Percentiles rank a stretch among this genome's conserved stretches.
Conservation (phyloP, 768 basidiomycete species). For the Daedalea quercina region DNA sequence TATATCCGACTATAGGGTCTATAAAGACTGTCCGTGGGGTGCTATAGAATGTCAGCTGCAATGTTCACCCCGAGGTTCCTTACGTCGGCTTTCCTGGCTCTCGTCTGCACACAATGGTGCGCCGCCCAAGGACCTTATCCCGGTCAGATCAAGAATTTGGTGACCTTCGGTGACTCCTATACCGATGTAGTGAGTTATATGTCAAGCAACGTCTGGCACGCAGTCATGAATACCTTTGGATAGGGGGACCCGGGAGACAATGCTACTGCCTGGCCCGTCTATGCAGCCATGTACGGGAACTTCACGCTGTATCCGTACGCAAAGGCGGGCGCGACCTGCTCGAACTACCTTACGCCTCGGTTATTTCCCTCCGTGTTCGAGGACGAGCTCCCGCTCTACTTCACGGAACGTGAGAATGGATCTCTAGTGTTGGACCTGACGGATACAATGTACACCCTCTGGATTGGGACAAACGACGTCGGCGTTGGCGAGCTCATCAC, state of each 20-base stretch:
- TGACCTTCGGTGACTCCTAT: slow-evolving; percentile 63
- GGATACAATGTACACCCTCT: slow-evolving; percentile 55
- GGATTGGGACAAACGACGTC: slow-evolving; percentile 52
- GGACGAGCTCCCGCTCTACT: slow-evolving; percentile 46
- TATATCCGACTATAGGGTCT: too few species aligned
- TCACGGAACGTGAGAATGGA: slow-evolving; percentile 35
- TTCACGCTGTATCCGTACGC: slow-evolving; percentile 51
- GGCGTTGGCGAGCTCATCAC: slow-evolving; percentile 46
- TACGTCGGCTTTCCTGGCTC: neutral
- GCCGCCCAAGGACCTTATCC: slow-evolving; percentile 15
- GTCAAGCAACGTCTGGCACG: neutral
- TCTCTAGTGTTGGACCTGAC: slow-evolving; percentile 32
- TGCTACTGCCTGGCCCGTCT: slow-evolving; percentile 53
- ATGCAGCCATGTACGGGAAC: slow-evolving; percentile 48
- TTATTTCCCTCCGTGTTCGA: slow-evolving; percentile 53
- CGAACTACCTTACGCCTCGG: slow-evolving; percentile 50
- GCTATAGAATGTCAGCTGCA: neutral
- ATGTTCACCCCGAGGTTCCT: neutral
- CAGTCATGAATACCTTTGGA: neutral
- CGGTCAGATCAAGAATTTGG: slow-evolving; percentile 52
- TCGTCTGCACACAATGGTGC: neutral
- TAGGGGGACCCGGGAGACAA: slow-evolving; percentile 25
- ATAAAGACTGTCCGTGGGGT: neutral
- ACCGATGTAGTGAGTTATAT: slow-evolving; percentile 34
- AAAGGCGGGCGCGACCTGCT: slow-evolving; percentile 56